Evolutionary conservation across 768 basidiomycete genomes (phyloP).

Genomic region (Scleroderma bovista): DNA sequence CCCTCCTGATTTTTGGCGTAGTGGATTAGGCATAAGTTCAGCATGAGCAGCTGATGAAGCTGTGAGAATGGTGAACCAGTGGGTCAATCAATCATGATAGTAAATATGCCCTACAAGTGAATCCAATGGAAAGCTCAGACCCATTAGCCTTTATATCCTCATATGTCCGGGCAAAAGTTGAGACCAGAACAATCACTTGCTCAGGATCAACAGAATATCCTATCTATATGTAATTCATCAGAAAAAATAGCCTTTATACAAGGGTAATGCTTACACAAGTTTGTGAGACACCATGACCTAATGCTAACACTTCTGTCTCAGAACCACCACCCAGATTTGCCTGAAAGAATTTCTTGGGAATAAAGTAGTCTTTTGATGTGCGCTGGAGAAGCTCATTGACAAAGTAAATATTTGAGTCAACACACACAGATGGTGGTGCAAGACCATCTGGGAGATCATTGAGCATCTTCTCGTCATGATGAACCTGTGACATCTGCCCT

Average conservation of each 20-base stretch:
- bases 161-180: constrained; percentile 9
- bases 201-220: constrained; percentile 8
- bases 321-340: not conserved
- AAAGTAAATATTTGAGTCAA: constrained; percentile 15
- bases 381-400: constrained; percentile 17
- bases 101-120: constrained; percentile 2
- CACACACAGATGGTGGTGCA: constrained; percentile 19
- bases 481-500: constrained; percentile 17
- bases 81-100: not conserved
- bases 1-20: constrained; percentile 11
- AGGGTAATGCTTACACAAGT: constrained; percentile 1
- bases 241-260: not conserved
- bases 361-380: constrained; percentile 3
- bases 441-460: constrained; percentile 19
- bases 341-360: constrained; percentile 11
- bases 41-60: not conserved
- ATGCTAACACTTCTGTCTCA: constrained; percentile 1
- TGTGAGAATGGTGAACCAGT: not conserved
- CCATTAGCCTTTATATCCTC: constrained; percentile 6
- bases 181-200: not conserved
- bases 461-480: constrained; percentile 27
- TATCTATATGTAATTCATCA: constrained; percentile 2
- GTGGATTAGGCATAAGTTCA: constrained; percentile 19
- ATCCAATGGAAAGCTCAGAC: not conserved
- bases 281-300: constrained; percentile 3